A percentile compares a stretch with the other conserved stretches of the same genome.
phyloP scores from a whole-genome alignment of 2,329 filamentous ascomycete species.

The Botrytis aclada region DNA sequence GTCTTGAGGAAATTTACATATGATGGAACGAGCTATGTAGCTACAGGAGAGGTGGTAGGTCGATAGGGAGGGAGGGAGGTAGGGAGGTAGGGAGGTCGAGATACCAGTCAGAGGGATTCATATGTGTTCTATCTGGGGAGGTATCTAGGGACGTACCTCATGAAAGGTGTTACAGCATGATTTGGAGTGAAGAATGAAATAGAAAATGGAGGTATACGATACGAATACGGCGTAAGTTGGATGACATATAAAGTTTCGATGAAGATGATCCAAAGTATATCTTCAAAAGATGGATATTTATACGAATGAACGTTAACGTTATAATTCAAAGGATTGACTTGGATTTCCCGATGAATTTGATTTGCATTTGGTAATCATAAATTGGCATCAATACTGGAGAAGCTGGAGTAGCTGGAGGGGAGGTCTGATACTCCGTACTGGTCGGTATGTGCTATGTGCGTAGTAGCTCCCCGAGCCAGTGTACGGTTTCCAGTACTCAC shows the following conservation, averaged over 20 bases:
- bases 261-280: background rate
- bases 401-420: too few relatives aligned
- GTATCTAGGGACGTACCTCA: background rate
- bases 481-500: background rate
- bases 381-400: background rate
- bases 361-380: too few relatives aligned
- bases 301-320: too few relatives aligned
- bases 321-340: background rate
- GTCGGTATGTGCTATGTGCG: too few relatives aligned
- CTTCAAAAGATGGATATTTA: conserved; percentile 9
- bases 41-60: background rate
- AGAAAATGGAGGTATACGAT: background rate
- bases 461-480: too few relatives aligned
- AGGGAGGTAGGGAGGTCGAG: background rate
- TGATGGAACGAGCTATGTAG: background rate
- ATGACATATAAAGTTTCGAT: background rate
- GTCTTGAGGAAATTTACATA: background rate
- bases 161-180: background rate
- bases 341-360: background rate
- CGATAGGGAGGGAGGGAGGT: background rate
- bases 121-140: background rate
- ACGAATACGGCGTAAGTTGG: background rate
- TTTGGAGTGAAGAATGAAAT: background rate
- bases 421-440: too few relatives aligned
- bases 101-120: background rate